Evolutionary conservation across 768 basidiomycete genomes (phyloP), one percentile per base, ranked within the genome.

Genomic region (Sporobolomyces phaffii): DNA sequence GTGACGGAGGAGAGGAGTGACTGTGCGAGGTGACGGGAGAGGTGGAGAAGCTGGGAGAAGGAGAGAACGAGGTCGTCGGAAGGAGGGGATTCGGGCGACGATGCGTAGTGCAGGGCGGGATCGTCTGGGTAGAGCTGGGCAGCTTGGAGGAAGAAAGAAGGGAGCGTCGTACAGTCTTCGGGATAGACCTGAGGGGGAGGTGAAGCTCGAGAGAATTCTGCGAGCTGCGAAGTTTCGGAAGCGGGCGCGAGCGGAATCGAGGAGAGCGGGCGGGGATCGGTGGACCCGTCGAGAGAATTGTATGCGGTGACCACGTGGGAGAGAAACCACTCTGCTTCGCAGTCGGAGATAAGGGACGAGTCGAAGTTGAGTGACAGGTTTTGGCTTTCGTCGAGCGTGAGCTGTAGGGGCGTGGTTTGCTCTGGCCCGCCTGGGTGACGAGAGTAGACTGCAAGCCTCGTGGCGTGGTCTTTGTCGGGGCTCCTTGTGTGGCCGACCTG

Each of bases 241-340:
- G 58, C 17, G 24, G 59, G 43, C 2, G 62, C n/a, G 45, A 71
- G 64, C 20, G 22, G 5, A 29, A 71, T 17, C 8, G 49, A 33
- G 22, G 26, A 34, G 34, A 68, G 47, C 1, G 17, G 31, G 7
- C 17, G 18, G 3, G n/a, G 2, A 8, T 43, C 26, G 0, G 18
- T 8, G 18, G 40, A 17, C 1, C 13, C 8, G 14, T 38, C 20
- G 41, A 70, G 45, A 20, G 38, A 49, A 7, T 9, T 0, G 22
- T 49, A 6, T 1, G 49, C 44, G 22, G 53, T 41, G 0, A 14
- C 10, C 29, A 71, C 24, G 62, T 71, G 70, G 15, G 53, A 31
- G 40, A 67, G 52, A 38, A 71, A 64, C 70, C 70, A 71, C 4
- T 28, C 13, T 11, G 70, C 70, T n/a, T 71, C 70, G 48, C 64